Conservation (phyloP, 140 eudicot species). For the Oenanthe javanica region DNA sequence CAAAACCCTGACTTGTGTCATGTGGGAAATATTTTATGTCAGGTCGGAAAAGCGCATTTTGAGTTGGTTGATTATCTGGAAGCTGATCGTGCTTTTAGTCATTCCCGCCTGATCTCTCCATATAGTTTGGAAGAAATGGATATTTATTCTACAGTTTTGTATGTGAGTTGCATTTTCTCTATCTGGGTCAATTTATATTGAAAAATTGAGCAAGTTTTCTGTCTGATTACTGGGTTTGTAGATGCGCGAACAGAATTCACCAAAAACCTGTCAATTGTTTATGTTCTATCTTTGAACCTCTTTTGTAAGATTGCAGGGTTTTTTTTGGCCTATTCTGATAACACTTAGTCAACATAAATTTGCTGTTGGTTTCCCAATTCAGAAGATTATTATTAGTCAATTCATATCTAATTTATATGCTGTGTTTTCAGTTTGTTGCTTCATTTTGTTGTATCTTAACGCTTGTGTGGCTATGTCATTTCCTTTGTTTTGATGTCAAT, state of each 20-base stretch:
- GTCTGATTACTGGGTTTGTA: not conserved
- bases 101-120: constrained; percentile 77
- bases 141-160: constrained; percentile 79
- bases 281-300: not conserved
- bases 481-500: not conserved
- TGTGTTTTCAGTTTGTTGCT: not conserved
- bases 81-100: constrained; percentile 84
- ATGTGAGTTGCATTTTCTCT: constrained; percentile 43
- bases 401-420: not conserved
- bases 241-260: not conserved
- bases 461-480: not conserved
- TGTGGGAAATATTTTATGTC: not conserved
- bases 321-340: not conserved
- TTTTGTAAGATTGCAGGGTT: not conserved
- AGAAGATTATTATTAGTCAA: not conserved
- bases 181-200: not conserved
- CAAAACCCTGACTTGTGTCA: not conserved
- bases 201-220: not conserved
- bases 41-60: constrained; percentile 98
- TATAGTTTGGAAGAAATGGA: constrained; percentile 96
- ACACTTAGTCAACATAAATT: not conserved
- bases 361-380: not conserved
- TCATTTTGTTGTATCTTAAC: not conserved
- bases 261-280: not conserved
- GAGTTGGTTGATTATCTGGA: constrained; percentile 92